Base-by-base conservation (phyloP, 257 asterid species). In the Anisodus tanguticus region DNA sequence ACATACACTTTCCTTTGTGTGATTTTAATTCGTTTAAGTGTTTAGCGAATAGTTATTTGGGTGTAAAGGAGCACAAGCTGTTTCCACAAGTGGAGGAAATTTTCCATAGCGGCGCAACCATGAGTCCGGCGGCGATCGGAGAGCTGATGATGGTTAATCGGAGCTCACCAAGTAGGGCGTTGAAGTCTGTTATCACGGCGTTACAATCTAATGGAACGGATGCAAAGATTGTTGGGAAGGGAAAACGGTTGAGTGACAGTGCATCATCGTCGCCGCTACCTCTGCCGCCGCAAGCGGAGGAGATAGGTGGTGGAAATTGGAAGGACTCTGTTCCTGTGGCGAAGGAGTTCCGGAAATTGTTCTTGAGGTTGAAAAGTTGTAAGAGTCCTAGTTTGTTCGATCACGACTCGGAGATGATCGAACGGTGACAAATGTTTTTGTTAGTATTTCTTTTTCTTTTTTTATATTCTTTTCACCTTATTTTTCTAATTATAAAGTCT, bases 101-200 rank as follows among this genome's bases (percentile, higher is more conserved):
- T 60, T 93, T 95, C 72, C 97, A 91, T 31, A 91, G 85, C 86
- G 97, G 97, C 31, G 94, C 95, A 53, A 91, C 91, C 31, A 51
- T 95, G 90, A 95, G 97, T 69, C 97, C 91, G 63, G 95, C 95
- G 4, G 98, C 92, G 91, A 91, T 95, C 3, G 91, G 97, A 1
- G 98, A 92, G 86, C 86, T 95, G 13, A 95, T 93, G 98, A 92
- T 95, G 8, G 89, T 95, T 53, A 91, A 95, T 79, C 94, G 97
- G 88, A 87, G 92, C 2, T 93, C 98, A 0, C 96, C 98, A 0
- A 95, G 91, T 80, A 91, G 97, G 86, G 97, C 97, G 6, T 45
- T 93, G 86, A 92, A 92, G 86, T 90, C 97, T 13, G 97, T 95
- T 0, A 90, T 95, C 57, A 87, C 97, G 4, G 98, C 98, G 7